Percentiles rank a stretch among this genome's conserved stretches.
Evolutionary conservation across 208 protist genomes (phyloP).

Genomic region (Angomonas deanei): DNA sequence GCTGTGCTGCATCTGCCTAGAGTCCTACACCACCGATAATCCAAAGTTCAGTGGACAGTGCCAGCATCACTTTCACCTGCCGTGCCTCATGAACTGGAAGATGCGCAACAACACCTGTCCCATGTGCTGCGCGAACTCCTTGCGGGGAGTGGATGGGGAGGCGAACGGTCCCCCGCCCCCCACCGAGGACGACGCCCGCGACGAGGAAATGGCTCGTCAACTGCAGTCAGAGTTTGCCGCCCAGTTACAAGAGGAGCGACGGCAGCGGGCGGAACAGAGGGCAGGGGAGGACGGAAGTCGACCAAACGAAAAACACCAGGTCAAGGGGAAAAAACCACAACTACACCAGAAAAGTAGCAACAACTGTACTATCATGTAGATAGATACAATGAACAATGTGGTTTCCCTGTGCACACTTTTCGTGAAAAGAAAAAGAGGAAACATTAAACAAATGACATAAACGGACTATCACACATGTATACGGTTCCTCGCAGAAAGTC

Average conservation of each 20-base stretch:
- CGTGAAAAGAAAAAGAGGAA: no score
- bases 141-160: slow-evolving; percentile 30
- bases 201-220: slow-evolving; percentile 21
- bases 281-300: background rate
- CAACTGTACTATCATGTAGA: no score
- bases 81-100: slow-evolving; percentile 73
- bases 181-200: slow-evolving; percentile 1
- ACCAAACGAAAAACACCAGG: background rate
- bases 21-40: slow-evolving; percentile 58
- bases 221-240: slow-evolving; percentile 28
- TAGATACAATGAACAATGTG: no score
- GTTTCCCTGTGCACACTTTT: no score
- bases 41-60: slow-evolving; percentile 48
- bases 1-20: slow-evolving; percentile 72
- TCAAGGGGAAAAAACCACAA: no score
- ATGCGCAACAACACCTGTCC: slow-evolving; percentile 72
- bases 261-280: background rate
- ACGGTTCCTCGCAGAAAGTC: no score
- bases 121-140: slow-evolving; percentile 57
- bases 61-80: slow-evolving; percentile 64
- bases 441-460: no score
- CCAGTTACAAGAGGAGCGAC: slow-evolving; percentile 12
- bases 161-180: background rate
- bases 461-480: no score
- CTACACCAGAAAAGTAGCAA: no score